Conservation (phyloP, 441 rosid genomes). For the Mallotus repandus region DNA sequence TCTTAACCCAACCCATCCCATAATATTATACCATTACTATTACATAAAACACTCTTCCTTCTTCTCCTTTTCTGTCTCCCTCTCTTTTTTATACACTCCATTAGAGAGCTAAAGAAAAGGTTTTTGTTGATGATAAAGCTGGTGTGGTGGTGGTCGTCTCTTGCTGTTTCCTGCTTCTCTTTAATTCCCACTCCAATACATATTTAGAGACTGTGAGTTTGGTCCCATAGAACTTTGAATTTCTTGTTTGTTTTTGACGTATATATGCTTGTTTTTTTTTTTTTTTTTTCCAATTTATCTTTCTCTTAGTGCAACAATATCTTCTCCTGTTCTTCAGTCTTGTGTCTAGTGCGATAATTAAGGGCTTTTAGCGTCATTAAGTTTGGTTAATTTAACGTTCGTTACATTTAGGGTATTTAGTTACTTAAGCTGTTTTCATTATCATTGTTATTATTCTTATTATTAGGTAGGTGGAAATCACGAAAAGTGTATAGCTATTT, state of each 20-base stretch:
- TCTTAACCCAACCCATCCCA: background rate
- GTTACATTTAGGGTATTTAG: background rate
- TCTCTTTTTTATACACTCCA: constrained; percentile 12
- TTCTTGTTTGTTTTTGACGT: constrained; percentile 14
- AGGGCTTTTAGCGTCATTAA: background rate
- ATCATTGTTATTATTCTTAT: background rate
- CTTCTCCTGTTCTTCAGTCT: background rate
- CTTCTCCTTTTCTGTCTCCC: background rate
- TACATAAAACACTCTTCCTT: too few relatives aligned
- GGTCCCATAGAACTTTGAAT: constrained; percentile 27
- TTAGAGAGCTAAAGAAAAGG: constrained; percentile 11
- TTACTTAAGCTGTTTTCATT: background rate
- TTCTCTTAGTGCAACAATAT: background rate
- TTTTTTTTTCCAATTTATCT: background rate
- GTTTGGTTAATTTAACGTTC: background rate
- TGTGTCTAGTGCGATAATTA: background rate
- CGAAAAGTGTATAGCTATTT: too few relatives aligned
- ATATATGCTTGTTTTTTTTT: background rate
- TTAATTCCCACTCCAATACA: constrained; percentile 1
- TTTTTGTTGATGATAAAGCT: constrained; percentile 10
- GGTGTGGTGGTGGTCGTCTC: constrained; percentile 10
- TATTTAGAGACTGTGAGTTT: constrained; percentile 21
- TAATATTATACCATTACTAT: background rate
- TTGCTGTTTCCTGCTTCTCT: constrained; percentile 18
- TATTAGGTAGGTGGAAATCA: background rate